Percentiles rank a stretch among this genome's conserved stretches.
Conservation (phyloP, 1,139 yeast species). For the Saccharomyces pastorianus region DNA sequence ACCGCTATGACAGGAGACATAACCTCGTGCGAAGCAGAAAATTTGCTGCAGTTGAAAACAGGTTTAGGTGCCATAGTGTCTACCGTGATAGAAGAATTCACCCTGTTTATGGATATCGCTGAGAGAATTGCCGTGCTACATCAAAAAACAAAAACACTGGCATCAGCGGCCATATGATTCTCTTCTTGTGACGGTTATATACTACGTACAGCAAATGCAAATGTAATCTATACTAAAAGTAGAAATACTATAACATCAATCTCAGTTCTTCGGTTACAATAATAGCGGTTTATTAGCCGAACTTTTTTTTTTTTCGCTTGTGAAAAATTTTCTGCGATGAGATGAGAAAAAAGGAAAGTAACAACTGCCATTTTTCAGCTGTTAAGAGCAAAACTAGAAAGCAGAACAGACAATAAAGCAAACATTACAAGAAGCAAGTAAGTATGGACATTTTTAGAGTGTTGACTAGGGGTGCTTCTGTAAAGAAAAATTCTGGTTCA, state of each 20-base stretch:
- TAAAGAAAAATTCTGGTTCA: conserved; percentile 41
- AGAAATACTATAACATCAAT: background rate
- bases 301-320: background rate
- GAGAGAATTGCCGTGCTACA: conserved; percentile 86
- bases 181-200: background rate
- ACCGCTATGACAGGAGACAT: conserved; percentile 1
- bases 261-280: background rate
- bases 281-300: background rate
- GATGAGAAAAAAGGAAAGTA: too few species aligned
- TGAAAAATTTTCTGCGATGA: conserved; percentile 1
- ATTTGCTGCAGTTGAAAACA: conserved; percentile 19
- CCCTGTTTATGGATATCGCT: conserved; percentile 82
- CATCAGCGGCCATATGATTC: conserved; percentile 7
- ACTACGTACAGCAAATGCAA: background rate
- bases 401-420: too few species aligned
- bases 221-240: background rate
- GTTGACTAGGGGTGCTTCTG: conserved; percentile 74
- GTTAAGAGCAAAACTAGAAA: too few species aligned
- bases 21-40: conserved; percentile 5
- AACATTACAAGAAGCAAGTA: too few species aligned
- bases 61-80: conserved; percentile 27
- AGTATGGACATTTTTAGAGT: conserved; percentile 85
- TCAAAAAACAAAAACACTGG: conserved; percentile 48
- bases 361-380: too few species aligned
- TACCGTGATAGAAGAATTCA: conserved; percentile 75